phyloP scores from a whole-genome alignment of 2,329 filamentous ascomycete genomes.

The Ophiocordyceps camponoti-saundersi region DNA sequence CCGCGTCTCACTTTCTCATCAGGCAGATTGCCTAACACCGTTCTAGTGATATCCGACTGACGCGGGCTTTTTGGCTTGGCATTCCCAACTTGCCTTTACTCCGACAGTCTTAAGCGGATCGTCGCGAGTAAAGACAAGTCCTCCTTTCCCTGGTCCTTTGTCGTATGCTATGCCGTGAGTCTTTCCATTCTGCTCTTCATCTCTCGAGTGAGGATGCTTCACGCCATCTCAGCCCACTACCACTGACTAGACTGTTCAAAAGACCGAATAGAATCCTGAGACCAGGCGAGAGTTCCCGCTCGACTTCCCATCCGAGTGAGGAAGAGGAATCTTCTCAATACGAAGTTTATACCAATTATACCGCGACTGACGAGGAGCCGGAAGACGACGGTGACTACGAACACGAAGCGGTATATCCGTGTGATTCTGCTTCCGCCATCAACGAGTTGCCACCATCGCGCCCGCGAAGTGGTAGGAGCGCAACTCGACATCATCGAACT shows the following conservation, averaged over 20 bases:
- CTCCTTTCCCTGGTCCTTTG: background rate
- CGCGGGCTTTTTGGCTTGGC: background rate
- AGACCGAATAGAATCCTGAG: conserved; percentile 9
- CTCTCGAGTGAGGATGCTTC: conserved; percentile 1
- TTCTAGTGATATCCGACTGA: background rate
- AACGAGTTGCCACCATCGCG: conserved; percentile 13
- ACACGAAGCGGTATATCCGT: conserved; percentile 35
- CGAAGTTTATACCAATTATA: conserved; percentile 15
- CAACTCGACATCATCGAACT: conserved; percentile 15
- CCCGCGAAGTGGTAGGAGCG: conserved; percentile 7
- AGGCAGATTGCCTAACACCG: background rate
- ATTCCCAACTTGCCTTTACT: conserved; percentile 19
- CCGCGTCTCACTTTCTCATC: background rate
- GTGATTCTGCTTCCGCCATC: conserved; percentile 38
- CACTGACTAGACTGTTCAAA: conserved; percentile 10
- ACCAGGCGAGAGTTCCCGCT: conserved; percentile 13
- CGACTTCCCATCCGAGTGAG: conserved; percentile 20
- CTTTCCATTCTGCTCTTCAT: conserved; percentile 5
- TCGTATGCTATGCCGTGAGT: conserved; percentile 28
- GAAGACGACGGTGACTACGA: conserved; percentile 21
- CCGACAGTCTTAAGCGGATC: conserved; percentile 25
- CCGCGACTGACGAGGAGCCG: conserved; percentile 21
- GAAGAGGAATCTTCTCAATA: conserved; percentile 19
- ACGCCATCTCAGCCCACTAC: conserved; percentile 7
- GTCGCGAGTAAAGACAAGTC: conserved; percentile 26